A percentile compares a stretch with the other conserved stretches of the same genome.
These are phyloP conservation scores for Capsella rubella DNA, from an alignment of 441 rosid species.

Conservation along the genomic window DNA sequence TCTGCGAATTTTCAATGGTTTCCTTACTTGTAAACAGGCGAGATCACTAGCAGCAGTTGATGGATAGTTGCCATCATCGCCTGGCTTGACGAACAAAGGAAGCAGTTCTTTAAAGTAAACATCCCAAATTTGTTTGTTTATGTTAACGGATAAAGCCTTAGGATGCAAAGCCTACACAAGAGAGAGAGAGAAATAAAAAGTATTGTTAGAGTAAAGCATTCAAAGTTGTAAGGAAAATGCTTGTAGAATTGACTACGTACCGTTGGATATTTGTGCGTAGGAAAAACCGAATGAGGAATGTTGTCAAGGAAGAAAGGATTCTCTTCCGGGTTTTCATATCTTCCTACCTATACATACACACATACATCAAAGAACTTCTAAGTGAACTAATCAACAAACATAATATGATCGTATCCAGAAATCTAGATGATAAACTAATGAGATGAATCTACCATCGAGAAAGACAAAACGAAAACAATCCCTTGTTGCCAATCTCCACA, in stretches of 20 bases:
- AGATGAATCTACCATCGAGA: neutral
- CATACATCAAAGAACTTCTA: conserved; percentile 6
- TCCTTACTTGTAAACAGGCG: conserved; percentile 71
- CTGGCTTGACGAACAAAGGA: conserved; percentile 67
- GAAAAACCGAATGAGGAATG: conserved; percentile 55
- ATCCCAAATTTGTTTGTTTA: conserved; percentile 72
- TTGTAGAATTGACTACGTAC: conserved; percentile 41
- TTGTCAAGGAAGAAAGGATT: conserved; percentile 76
- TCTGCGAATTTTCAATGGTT: neutral
- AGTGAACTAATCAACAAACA: conserved; percentile 10
- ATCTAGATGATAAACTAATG: neutral
- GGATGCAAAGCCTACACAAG: conserved; percentile 63
- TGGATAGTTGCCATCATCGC: conserved; percentile 85
- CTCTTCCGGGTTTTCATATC: conserved; percentile 83
- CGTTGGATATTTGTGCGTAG: conserved; percentile 52
- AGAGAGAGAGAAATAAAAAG: neutral
- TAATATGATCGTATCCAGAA: neutral
- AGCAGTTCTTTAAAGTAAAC: conserved; percentile 68
- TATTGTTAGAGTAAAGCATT: neutral
- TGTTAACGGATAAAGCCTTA: conserved; percentile 63
- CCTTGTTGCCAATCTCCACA: neutral
- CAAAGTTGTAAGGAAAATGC: conserved; percentile 5
- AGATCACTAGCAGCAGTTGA: conserved; percentile 72
- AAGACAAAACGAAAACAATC: neutral
- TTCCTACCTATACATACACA: conserved; percentile 57